phyloP scores from a whole-genome alignment of 1,284 basidiomycete species.

The Sphagnurus paluster region DNA sequence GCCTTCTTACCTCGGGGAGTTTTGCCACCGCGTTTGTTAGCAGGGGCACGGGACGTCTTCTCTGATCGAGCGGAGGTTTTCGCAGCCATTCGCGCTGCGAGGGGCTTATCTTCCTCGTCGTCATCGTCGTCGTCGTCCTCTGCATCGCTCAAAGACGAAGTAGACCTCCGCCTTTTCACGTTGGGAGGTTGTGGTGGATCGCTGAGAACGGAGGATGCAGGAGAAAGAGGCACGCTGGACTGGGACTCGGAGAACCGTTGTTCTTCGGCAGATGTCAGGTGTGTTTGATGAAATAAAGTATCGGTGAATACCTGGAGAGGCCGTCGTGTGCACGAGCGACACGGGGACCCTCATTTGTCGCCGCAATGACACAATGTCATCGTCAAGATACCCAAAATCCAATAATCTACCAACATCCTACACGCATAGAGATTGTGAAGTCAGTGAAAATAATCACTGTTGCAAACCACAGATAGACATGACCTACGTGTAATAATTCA shows the following conservation, averaged over 20 bases:
- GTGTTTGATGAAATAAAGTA: neutral
- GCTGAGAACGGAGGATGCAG: constrained; percentile 56
- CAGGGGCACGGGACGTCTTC: constrained; percentile 28
- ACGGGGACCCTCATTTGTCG: constrained; percentile 66
- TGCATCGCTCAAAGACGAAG: constrained; percentile 51
- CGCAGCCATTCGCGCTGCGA: constrained; percentile 51
- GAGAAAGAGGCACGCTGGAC: constrained; percentile 47
- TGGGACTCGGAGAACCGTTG: constrained; percentile 32
- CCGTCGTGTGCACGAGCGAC: constrained; percentile 37
- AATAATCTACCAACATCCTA: constrained; percentile 76
- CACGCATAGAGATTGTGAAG: constrained; percentile 7
- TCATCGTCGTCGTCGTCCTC: constrained; percentile 57
- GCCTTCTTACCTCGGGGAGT: constrained; percentile 48
- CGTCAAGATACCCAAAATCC: constrained; percentile 76
- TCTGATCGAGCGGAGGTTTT: constrained; percentile 33
- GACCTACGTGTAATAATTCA: constrained; percentile 76
- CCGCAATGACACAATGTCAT: constrained; percentile 68
- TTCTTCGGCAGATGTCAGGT: constrained; percentile 26
- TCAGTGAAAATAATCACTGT: neutral
- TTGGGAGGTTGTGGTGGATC: constrained; percentile 46
- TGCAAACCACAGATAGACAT: neutral
- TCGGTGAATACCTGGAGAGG: constrained; percentile 34
- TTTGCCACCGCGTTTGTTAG: constrained; percentile 51
- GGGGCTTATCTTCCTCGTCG: constrained; percentile 56
- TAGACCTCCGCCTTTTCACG: constrained; percentile 52